A percentile compares a stretch with the other conserved stretches of the same genome.
These are phyloP conservation scores for Fusarium sublunatum DNA, from an alignment of 2,329 filamentous ascomycete species.

Conservation along the genomic window DNA sequence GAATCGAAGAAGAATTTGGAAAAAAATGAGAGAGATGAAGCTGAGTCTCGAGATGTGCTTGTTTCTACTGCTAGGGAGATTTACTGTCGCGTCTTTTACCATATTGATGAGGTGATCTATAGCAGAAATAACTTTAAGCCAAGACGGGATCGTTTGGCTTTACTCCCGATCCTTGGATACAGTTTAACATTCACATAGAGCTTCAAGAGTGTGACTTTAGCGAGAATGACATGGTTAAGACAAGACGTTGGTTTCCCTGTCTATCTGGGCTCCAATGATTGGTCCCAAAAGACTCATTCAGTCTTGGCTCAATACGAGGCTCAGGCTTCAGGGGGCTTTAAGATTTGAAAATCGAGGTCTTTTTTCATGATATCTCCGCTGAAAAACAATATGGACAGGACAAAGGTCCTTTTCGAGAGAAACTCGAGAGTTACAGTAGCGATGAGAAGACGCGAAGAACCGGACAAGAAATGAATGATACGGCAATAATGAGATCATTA, in stretches of 20 bases:
- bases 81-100: constrained; percentile 2
- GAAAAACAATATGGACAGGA: background rate
- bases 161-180: background rate
- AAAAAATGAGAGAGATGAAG: background rate
- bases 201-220: background rate
- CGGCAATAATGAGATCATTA: constrained; percentile 22
- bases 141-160: background rate
- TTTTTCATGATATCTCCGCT: constrained; percentile 1
- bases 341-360: constrained; percentile 22
- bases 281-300: constrained; percentile 1
- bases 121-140: constrained; percentile 3
- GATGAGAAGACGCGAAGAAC: background rate
- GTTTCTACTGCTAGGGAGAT: constrained; percentile 18
- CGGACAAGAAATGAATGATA: background rate
- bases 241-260: background rate
- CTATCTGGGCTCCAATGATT: background rate
- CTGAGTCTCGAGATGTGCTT: constrained; percentile 7
- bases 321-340: constrained; percentile 20
- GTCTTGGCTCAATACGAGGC: constrained; percentile 9
- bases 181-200: background rate
- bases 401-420: background rate
- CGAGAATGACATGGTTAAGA: background rate
- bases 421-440: background rate
- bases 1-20: constrained; percentile 15
- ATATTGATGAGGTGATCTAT: constrained; percentile 6